These are phyloP conservation scores for Gelatoporia subvermispora DNA, from an alignment of 768 basidiomycete species.

Conservation along the genomic window DNA sequence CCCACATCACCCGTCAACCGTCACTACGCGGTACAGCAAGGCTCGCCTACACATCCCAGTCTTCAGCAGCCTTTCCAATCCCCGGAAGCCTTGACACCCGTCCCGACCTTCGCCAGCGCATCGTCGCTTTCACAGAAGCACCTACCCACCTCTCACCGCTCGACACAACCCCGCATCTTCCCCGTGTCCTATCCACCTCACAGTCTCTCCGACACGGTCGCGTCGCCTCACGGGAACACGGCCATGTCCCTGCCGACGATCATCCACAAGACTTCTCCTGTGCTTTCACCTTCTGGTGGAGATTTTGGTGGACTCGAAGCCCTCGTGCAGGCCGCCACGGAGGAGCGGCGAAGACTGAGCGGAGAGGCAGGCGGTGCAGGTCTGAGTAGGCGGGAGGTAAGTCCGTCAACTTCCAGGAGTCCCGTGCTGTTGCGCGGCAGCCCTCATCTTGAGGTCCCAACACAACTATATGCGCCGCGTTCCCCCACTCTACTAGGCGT, in stretches of 20 bases:
- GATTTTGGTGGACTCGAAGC: constrained; percentile 48
- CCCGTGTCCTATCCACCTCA: no score
- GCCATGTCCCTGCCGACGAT: no score
- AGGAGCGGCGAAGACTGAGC: constrained; percentile 54
- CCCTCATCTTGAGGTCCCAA: no score
- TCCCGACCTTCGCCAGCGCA: no score
- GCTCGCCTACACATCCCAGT: background rate
- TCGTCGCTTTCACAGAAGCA: no score
- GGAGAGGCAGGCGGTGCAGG: constrained; percentile 11
- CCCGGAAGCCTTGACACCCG: background rate
- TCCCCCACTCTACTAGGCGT: background rate
- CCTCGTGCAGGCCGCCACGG: constrained; percentile 66
- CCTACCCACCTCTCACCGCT: no score
- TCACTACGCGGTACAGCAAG: background rate
- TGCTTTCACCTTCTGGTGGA: constrained; percentile 12
- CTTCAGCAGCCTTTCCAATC: background rate
- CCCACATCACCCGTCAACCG: constrained; percentile 4
- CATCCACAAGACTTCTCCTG: no score
- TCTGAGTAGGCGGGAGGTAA: background rate
- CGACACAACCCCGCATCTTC: no score
- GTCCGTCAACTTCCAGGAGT: constrained; percentile 2
- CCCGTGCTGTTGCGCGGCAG: constrained; percentile 2
- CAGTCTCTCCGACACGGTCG: no score
- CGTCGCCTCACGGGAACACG: no score
- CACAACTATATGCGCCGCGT: no score